Conservation (phyloP, 768 basidiomycete species). For the Podaxis sp. region DNA sequence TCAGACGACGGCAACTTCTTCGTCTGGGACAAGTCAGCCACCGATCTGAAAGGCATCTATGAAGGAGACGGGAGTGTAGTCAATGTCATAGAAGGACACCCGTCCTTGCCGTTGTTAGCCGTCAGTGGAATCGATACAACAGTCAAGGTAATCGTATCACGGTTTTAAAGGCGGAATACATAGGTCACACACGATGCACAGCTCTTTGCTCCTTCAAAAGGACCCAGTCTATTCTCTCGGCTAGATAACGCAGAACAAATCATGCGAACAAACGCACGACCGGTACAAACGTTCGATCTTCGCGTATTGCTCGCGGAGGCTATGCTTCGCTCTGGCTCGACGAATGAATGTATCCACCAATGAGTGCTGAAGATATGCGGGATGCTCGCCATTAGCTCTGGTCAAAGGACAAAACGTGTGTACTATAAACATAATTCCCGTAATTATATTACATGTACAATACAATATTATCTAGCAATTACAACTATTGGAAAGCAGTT, state of each 20-base stretch:
- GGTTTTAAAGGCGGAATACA: neutral
- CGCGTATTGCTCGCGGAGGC: constrained; percentile 5
- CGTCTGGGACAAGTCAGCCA: constrained; percentile 73
- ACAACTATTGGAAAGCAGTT: constrained; percentile 9
- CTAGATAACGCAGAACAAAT: constrained; percentile 49
- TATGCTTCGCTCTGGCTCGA: constrained; percentile 7
- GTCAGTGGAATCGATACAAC: constrained; percentile 85
- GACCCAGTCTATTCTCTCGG: constrained; percentile 49
- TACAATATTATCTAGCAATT: constrained; percentile 10
- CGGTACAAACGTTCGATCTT: neutral
- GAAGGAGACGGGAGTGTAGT: constrained; percentile 82
- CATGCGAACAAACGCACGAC: constrained; percentile 47
- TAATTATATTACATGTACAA: constrained; percentile 6
- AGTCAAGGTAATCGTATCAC: constrained; percentile 54
- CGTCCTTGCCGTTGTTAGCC: constrained; percentile 75
- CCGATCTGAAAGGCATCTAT: constrained; percentile 65
- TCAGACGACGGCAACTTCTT: constrained; percentile 89
- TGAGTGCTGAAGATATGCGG: neutral
- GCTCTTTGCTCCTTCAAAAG: constrained; percentile 61
- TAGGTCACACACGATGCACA: constrained; percentile 18
- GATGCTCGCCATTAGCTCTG: neutral
- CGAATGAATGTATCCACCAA: constrained; percentile 7
- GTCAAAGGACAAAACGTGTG: neutral
- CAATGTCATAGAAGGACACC: constrained; percentile 84
- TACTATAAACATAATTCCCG: neutral